Evolutionary conservation across 139 green algal species (phyloP), one percentile per base, ranked within the genome.

Genomic region (Nannochloris sp.): DNA sequence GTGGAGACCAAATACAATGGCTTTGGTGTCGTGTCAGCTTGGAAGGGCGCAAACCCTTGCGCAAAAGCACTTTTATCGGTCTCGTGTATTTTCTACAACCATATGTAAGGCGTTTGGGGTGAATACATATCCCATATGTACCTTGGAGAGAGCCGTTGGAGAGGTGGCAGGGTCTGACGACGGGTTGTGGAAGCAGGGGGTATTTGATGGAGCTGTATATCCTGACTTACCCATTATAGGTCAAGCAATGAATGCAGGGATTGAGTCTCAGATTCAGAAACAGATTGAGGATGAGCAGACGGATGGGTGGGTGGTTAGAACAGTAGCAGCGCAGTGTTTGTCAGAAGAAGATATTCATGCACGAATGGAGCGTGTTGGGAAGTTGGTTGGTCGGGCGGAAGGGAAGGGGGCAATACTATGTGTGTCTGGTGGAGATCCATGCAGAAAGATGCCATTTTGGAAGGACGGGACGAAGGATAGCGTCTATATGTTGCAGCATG

Each of bases 401-500:
- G 44, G 63, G 4, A 75, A 80, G 1, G 70, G 83, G 51, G 85
- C 76, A 14, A 61, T 91, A 48, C 70, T 91, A 53, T 65, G 81
- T 14, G 68, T 91, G 44, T 89, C 83, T 4, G 85, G 85, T 27
- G 82, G 80, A 40, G 81, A 91, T 67, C 83, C 85, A 6, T 70
- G 79, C 7, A 69, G 85, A 2, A 29, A 21, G 0, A 44, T 87
- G 60, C 78, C 76, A 1, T 54, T 50, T 12, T 44, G 29, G 4
- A 21, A 24, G 58, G 76, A 70, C 31, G 65, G 74, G 62, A 60
- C 85, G 11, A 72, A 67, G 18, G 62, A 31, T 46, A 81, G 69
- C 60, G 54, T 85, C 1, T 64, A 77, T 43, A 73, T 75, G 29
- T 64, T 89, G 46, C 62, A 56, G 1, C 10, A 74, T 18, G 83